phyloP scores from a whole-genome alignment of 2,329 filamentous ascomycete genomes.

The Alternaria burnsii region DNA sequence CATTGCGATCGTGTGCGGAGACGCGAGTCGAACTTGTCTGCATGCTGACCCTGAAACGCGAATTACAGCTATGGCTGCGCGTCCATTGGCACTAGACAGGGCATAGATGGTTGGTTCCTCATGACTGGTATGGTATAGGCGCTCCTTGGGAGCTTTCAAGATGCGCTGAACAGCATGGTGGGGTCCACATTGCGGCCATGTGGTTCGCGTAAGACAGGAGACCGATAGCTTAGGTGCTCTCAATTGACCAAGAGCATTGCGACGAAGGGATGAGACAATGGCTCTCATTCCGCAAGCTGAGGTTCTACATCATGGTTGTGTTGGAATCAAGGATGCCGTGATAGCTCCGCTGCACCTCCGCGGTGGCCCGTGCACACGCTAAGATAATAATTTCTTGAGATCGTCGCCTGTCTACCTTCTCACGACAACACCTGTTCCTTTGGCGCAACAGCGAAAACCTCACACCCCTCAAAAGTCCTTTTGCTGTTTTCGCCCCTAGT shows the following conservation, averaged over 20 bases:
- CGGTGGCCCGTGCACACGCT: constrained; percentile 16
- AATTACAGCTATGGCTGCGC: constrained; percentile 89
- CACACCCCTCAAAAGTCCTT: not conserved
- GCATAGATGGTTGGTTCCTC: constrained; percentile 80
- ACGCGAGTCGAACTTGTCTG: constrained; percentile 60
- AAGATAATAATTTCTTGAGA: constrained; percentile 22
- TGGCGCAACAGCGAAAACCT: not conserved
- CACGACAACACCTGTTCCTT: constrained; percentile 8
- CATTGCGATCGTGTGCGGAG: not conserved
- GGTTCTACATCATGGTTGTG: constrained; percentile 26
- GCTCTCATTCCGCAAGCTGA: constrained; percentile 47
- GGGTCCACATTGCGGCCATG: constrained; percentile 7
- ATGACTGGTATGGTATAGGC: constrained; percentile 22
- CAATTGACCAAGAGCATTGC: constrained; percentile 4
- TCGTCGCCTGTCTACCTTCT: constrained; percentile 6
- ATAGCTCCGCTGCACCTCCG: constrained; percentile 10
- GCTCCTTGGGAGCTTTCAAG: constrained; percentile 25
- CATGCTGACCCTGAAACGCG: constrained; percentile 84
- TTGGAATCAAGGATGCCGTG: not conserved
- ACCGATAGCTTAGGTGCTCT: not conserved
- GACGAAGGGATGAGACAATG: constrained; percentile 28
- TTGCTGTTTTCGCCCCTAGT: not conserved
- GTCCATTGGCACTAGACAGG: constrained; percentile 83
- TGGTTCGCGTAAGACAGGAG: not conserved
- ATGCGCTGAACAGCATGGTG: constrained; percentile 13